These are phyloP conservation scores for Talaromyces sp. DNA, from an alignment of 2,329 filamentous ascomycete genomes.

Conservation along the genomic window DNA sequence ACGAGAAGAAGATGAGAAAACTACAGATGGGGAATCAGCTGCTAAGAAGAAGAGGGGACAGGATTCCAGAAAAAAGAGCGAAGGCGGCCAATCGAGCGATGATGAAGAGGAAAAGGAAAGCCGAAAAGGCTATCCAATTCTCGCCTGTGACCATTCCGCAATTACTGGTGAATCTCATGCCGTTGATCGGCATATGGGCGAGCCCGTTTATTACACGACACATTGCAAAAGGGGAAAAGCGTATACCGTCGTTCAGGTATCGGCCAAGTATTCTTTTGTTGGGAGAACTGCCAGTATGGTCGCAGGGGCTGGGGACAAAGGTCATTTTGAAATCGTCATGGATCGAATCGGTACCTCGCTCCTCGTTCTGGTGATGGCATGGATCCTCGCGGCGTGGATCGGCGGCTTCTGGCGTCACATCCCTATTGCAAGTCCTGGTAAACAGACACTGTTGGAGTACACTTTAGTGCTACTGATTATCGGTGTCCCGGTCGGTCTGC, in stretches of 20 bases:
- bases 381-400: conserved; percentile 71
- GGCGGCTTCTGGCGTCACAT: conserved; percentile 73
- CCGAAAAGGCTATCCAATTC: conserved; percentile 58
- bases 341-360: conserved; percentile 72
- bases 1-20: conserved; percentile 39
- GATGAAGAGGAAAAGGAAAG: conserved; percentile 19
- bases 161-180: conserved; percentile 78
- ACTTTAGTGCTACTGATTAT: conserved; percentile 69
- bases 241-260: conserved; percentile 64
- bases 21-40: conserved; percentile 21
- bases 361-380: conserved; percentile 72
- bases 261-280: conserved; percentile 70
- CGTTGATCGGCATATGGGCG: conserved; percentile 65
- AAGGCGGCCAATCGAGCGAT: conserved; percentile 21
- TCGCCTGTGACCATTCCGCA: conserved; percentile 74
- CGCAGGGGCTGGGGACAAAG: conserved; percentile 69
- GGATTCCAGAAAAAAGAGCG: conserved; percentile 13
- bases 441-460: conserved; percentile 65
- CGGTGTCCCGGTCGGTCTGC: conserved; percentile 76
- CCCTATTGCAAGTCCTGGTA: conserved; percentile 52
- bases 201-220: conserved; percentile 72
- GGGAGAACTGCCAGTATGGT: conserved; percentile 71
- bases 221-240: conserved; percentile 78
- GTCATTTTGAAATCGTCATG: conserved; percentile 80
- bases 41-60: conserved; percentile 19